Evolutionary conservation across 495 filamentous ascomycete genomes (phyloP).

Genomic region (Penicillium pulvis): DNA sequence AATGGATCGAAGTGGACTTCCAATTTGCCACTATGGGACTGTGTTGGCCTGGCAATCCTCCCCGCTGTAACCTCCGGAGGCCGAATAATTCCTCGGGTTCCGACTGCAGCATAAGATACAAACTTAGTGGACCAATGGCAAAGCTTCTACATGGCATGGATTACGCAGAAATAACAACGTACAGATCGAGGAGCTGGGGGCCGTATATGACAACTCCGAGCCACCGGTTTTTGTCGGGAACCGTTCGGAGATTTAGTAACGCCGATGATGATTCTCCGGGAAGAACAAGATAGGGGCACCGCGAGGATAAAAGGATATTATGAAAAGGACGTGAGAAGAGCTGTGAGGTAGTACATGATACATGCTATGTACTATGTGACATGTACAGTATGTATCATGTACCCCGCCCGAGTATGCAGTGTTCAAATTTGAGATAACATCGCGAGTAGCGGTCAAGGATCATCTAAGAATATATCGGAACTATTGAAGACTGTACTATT

Average conservation of each 20-base stretch:
- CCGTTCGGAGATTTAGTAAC: background rate
- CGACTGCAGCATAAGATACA: background rate
- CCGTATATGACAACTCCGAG: background rate
- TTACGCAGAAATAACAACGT: background rate
- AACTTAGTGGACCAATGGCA: background rate
- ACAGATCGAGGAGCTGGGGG: background rate
- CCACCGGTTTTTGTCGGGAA: background rate
- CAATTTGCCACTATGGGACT: background rate
- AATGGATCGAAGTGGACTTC: background rate
- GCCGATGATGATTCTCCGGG: background rate
- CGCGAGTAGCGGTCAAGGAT: too few species aligned
- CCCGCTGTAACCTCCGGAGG: background rate
- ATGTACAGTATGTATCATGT: background rate
- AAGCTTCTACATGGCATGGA: background rate
- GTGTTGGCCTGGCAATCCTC: too few species aligned
- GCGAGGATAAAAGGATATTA: background rate
- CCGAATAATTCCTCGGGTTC: constrained; percentile 1
- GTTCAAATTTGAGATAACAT: too few species aligned
- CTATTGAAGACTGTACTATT: too few species aligned
- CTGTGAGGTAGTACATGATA: background rate
- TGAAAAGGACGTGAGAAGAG: background rate
- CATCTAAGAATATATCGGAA: too few species aligned
- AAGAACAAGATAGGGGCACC: background rate
- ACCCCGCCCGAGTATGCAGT: too few species aligned
- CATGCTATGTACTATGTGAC: background rate